A percentile compares a stretch with the other conserved stretches of the same genome.
These are phyloP conservation scores for Nicotiana noctiflora DNA, from an alignment of 257 asterid species.

Conservation along the genomic window DNA sequence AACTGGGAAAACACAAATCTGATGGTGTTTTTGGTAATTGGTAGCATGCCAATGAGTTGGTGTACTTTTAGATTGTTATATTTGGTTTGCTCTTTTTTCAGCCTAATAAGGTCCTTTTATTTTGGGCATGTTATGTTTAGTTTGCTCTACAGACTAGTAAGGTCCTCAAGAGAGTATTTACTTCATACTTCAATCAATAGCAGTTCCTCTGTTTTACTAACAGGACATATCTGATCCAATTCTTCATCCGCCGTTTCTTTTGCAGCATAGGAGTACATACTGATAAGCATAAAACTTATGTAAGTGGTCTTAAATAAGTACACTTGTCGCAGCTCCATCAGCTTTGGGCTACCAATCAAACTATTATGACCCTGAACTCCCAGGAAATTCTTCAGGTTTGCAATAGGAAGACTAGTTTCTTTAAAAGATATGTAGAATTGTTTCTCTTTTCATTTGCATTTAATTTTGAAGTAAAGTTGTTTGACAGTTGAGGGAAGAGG, in stretches of 20 bases:
- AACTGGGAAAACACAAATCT: neutral
- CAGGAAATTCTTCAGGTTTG: neutral
- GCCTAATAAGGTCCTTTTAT: no score
- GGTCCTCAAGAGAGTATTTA: neutral
- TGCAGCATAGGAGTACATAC: no score
- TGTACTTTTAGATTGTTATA: neutral
- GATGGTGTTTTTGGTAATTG: neutral
- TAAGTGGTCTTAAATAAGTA: neutral
- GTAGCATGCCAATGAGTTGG: neutral
- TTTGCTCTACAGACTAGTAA: neutral
- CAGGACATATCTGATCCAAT: neutral
- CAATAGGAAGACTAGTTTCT: neutral
- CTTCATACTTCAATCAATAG: neutral
- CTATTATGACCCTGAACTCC: neutral
- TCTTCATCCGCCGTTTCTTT: no score
- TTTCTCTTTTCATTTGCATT: neutral
- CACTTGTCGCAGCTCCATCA: neutral
- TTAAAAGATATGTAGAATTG: neutral
- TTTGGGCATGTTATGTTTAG: neutral
- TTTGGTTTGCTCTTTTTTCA: no score
- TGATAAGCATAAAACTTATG: no score
- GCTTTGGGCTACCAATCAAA: neutral
- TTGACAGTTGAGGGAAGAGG: neutral
- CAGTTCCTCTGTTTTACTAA: neutral
- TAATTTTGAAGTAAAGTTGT: neutral